These are phyloP conservation scores for Alternaria longipes DNA, from an alignment of 2,329 filamentous ascomycete genomes.

Conservation along the genomic window DNA sequence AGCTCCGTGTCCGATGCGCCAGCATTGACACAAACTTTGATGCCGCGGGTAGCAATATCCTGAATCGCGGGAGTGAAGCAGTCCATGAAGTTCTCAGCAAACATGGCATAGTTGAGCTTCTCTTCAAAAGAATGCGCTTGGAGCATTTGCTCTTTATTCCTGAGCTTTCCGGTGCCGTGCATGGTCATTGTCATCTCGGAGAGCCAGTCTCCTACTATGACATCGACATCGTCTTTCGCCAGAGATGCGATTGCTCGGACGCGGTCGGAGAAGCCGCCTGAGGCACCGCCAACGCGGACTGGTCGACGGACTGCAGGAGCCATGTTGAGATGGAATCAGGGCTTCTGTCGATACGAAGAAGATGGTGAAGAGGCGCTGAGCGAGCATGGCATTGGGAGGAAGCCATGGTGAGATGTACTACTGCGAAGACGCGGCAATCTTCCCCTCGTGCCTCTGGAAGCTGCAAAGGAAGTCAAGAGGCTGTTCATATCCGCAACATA, in stretches of 20 bases:
- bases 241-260: slow-evolving; percentile 55
- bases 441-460: neutral
- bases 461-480: slow-evolving; percentile 15
- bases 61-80: slow-evolving; percentile 54
- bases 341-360: neutral
- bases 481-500: slow-evolving; percentile 28
- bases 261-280: slow-evolving; percentile 57
- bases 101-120: slow-evolving; percentile 40
- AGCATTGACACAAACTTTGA: slow-evolving; percentile 46
- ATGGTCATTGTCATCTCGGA: slow-evolving; percentile 45
- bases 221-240: slow-evolving; percentile 49
- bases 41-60: slow-evolving; percentile 38
- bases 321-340: slow-evolving; percentile 21
- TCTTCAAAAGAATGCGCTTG: slow-evolving; percentile 54
- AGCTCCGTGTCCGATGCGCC: slow-evolving; percentile 43
- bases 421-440: neutral
- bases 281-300: slow-evolving; percentile 56
- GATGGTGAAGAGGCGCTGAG: neutral
- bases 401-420: neutral
- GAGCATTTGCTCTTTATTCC: slow-evolving; percentile 52
- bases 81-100: slow-evolving; percentile 58
- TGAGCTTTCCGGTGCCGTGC: slow-evolving; percentile 37
- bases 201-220: slow-evolving; percentile 47
- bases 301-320: slow-evolving; percentile 38
- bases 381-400: neutral